phyloP scores from a whole-genome alignment of 2,329 filamentous ascomycete species.

The Hypoxylon sp. region DNA sequence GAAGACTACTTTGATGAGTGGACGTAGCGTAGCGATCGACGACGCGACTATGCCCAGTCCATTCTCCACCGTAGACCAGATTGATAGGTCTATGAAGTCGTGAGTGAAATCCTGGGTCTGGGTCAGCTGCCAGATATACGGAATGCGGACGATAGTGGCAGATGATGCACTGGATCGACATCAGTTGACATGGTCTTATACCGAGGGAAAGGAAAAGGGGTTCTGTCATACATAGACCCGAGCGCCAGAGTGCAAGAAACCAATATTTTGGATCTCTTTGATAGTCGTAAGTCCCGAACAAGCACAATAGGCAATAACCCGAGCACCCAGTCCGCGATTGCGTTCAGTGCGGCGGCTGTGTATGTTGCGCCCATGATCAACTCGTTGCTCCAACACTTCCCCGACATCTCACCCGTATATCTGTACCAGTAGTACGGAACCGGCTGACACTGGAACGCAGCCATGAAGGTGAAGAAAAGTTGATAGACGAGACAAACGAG shows the following conservation, averaged over 20 bases:
- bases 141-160: conserved; percentile 61
- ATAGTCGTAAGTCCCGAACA: conserved; percentile 57
- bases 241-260: conserved; percentile 54
- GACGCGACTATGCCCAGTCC: conserved; percentile 59
- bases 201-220: background rate
- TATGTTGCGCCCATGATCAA: conserved; percentile 56
- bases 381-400: conserved; percentile 54
- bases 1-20: conserved; percentile 52
- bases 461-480: conserved; percentile 57
- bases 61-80: conserved; percentile 63
- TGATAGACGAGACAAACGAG: conserved; percentile 54
- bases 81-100: conserved; percentile 60
- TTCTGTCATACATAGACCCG: conserved; percentile 57
- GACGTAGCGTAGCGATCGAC: conserved; percentile 57
- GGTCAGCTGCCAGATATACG: conserved; percentile 58
- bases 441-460: conserved; percentile 58
- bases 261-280: conserved; percentile 55
- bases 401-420: conserved; percentile 51
- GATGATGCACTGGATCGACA: conserved; percentile 55
- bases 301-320: conserved; percentile 57
- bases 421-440: conserved; percentile 58
- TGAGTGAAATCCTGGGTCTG: conserved; percentile 58
- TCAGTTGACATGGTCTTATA: background rate
- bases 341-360: conserved; percentile 55
- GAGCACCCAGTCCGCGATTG: conserved; percentile 56